These are phyloP conservation scores for Spinellus fusiger DNA, from an alignment of 192 early-diverging fungal genomes.

Conservation along the genomic window DNA sequence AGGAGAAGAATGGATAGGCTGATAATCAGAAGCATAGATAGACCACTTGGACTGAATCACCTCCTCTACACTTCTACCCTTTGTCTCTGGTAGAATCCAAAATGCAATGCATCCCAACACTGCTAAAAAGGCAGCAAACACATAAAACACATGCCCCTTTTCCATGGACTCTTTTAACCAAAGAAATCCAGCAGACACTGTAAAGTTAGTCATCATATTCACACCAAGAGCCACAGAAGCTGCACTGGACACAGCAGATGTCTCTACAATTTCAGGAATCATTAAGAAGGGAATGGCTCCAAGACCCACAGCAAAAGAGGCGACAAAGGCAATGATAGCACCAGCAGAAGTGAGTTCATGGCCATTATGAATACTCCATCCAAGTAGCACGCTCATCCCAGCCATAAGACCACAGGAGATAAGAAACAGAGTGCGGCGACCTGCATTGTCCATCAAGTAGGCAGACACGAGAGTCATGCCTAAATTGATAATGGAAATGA, in stretches of 20 bases:
- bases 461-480: constrained; percentile 70
- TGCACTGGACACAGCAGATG: constrained; percentile 56
- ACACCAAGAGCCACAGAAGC: constrained; percentile 54
- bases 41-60: constrained; percentile 31
- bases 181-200: constrained; percentile 58
- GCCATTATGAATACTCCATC: constrained; percentile 40
- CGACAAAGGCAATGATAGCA: constrained; percentile 71
- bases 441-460: constrained; percentile 66
- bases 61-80: constrained; percentile 54
- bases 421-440: constrained; percentile 66
- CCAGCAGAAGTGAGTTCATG: constrained; percentile 40
- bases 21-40: background rate
- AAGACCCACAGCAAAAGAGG: constrained; percentile 66
- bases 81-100: constrained; percentile 64
- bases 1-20: background rate
- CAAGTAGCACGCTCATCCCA: constrained; percentile 49
- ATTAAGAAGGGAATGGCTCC: constrained; percentile 85
- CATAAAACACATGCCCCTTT: constrained; percentile 56
- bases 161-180: constrained; percentile 43
- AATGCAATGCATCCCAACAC: constrained; percentile 37
- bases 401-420: constrained; percentile 56
- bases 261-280: constrained; percentile 70
- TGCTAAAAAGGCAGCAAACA: constrained; percentile 42
- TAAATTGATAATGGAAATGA: constrained; percentile 70
- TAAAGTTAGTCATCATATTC: constrained; percentile 64